Conservation (phyloP, 768 basidiomycete species). For the Lyophyllum atratum region DNA sequence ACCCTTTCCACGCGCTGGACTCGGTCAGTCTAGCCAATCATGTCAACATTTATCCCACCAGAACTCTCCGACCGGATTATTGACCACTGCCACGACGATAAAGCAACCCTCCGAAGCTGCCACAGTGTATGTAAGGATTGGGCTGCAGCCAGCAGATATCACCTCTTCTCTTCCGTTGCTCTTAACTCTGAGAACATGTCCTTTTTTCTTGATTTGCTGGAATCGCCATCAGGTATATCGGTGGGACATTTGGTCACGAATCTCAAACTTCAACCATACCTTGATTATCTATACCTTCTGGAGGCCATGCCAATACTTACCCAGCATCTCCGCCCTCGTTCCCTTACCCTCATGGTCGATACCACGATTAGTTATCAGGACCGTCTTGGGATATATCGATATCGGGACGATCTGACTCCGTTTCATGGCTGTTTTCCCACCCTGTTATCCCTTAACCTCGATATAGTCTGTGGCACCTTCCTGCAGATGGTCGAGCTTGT, state of each 20-base stretch:
- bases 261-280: not conserved
- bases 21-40: no score
- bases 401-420: not conserved
- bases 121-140: not conserved
- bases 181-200: not conserved
- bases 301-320: not conserved
- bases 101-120: not conserved
- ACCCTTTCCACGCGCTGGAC: no score
- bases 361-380: no score
- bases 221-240: not conserved
- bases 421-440: constrained; percentile 1
- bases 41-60: not conserved
- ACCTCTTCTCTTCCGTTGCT: constrained; percentile 2
- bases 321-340: not conserved
- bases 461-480: constrained; percentile 1
- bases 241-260: not conserved
- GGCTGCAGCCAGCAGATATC: not conserved
- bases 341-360: not conserved
- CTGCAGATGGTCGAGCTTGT: not conserved
- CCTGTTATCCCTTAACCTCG: not conserved
- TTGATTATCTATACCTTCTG: not conserved
- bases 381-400: not conserved
- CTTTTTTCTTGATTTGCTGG: not conserved
- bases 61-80: constrained; percentile 1
- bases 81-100: not conserved